phyloP scores from a whole-genome alignment of 768 basidiomycete species.

The Tylopilus sp. region DNA sequence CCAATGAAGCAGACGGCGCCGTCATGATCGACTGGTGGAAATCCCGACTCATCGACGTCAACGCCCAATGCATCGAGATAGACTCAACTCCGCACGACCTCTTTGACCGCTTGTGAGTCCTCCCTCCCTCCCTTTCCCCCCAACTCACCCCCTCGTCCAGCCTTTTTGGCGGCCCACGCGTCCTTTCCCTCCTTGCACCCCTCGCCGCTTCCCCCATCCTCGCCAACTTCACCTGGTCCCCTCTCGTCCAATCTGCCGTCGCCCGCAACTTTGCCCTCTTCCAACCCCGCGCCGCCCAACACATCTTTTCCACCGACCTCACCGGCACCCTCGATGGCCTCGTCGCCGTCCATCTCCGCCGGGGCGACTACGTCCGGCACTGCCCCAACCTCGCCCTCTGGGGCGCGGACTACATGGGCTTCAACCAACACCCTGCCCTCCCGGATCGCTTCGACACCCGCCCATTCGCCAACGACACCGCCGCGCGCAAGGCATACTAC shows the following conservation, averaged over 20 bases:
- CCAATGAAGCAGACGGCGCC: conserved; percentile 37
- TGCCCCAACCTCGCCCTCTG: conserved; percentile 48
- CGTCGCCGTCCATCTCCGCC: conserved; percentile 53
- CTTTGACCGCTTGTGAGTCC: conserved; percentile 48
- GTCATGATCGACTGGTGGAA: conserved; percentile 52
- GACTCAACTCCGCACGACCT: conserved; percentile 38
- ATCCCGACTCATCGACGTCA: conserved; percentile 32
- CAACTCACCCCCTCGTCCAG: conserved; percentile 24
- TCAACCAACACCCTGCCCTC: conserved; percentile 42
- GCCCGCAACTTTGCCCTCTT: conserved; percentile 45
- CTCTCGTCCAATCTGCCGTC: conserved; percentile 47
- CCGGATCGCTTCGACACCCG: conserved; percentile 39
- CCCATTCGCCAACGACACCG: conserved; percentile 4
- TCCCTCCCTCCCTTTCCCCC: neutral
- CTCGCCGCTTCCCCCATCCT: conserved; percentile 49
- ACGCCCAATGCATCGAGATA: conserved; percentile 43
- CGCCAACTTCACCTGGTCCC: conserved; percentile 49
- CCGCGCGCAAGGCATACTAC: conserved; percentile 12
- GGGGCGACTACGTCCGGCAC: conserved; percentile 59
- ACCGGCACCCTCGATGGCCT: conserved; percentile 37
- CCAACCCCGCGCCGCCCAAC: conserved; percentile 31
- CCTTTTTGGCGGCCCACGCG: conserved; percentile 41
- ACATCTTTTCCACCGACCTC: conserved; percentile 17
- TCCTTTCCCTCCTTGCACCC: conserved; percentile 42
- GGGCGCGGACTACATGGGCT: conserved; percentile 45